A percentile compares a stretch with the other conserved stretches of the same genome.
Evolutionary conservation across 306 rosid species (phyloP).

Genomic region (Rosa lucieae): DNA sequence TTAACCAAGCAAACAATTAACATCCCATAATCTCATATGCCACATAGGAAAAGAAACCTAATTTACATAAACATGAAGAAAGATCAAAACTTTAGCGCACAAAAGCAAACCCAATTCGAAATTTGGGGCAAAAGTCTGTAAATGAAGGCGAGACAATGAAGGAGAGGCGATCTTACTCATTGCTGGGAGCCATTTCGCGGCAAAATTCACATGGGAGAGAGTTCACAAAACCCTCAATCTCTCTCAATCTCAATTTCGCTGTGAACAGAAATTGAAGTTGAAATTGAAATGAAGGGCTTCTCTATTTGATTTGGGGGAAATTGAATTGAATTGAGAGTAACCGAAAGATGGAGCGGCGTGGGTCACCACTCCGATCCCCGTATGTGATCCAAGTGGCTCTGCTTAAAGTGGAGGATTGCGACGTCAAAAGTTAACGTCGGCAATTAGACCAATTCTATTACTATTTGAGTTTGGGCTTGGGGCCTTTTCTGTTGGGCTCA

Average conservation of each 20-base stretch:
- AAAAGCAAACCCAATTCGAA: neutral
- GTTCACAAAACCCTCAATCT: neutral
- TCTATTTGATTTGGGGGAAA: neutral
- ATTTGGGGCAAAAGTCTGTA: neutral
- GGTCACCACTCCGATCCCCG: neutral
- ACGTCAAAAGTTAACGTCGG: neutral
- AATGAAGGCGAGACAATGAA: neutral
- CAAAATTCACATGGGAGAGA: neutral
- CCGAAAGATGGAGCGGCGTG: slow-evolving; percentile 3
- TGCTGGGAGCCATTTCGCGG: slow-evolving; percentile 1
- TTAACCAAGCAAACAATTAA: neutral
- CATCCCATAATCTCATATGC: neutral
- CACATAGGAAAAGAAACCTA: neutral
- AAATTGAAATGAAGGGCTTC: neutral
- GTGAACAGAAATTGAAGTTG: neutral
- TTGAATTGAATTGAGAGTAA: neutral
- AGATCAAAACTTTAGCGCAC: neutral
- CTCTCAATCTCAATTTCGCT: neutral
- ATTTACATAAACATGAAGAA: neutral
- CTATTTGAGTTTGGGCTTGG: neutral
- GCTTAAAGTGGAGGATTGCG: neutral
- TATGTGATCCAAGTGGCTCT: slow-evolving; percentile 16
- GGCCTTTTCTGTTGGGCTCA: neutral
- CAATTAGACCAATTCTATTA: neutral
- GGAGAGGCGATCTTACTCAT: slow-evolving; percentile 19